These are phyloP conservation scores for Corymbia maculata DNA, from an alignment of 345 rosid genomes.

Conservation along the genomic window DNA sequence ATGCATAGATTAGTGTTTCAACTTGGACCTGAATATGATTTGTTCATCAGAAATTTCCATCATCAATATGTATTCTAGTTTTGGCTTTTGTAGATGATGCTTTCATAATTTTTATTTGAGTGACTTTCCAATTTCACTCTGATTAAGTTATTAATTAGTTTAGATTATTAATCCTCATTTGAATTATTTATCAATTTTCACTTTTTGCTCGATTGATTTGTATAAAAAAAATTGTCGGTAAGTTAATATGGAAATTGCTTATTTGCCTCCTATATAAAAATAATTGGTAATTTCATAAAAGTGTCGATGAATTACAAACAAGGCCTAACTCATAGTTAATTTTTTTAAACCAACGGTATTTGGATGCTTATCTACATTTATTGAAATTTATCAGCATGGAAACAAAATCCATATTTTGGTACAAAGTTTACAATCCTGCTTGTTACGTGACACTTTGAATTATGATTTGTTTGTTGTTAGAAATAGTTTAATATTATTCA, in stretches of 20 bases:
- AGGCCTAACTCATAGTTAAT: background rate
- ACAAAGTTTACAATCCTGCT: background rate
- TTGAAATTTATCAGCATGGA: background rate
- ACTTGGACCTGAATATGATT: no score
- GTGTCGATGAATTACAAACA: background rate
- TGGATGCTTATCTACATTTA: background rate
- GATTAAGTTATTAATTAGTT: no score
- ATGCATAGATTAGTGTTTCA: no score
- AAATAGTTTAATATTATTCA: no score
- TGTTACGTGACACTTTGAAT: background rate
- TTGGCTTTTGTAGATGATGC: no score
- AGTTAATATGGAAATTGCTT: background rate
- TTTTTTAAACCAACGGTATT: background rate
- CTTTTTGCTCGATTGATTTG: no score
- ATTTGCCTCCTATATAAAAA: background rate
- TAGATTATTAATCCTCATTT: no score
- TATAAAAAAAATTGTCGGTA: fast-evolving
- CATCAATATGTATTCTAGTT: no score
- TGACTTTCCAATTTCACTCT: background rate
- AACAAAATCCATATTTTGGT: background rate
- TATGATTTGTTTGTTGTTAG: background rate
- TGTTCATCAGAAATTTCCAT: no score
- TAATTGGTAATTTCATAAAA: background rate
- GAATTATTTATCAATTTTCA: no score
- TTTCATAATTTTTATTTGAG: no score